Conservation (phyloP, 2,329 filamentous ascomycete genomes). For the Didymosphaeria variabile region DNA sequence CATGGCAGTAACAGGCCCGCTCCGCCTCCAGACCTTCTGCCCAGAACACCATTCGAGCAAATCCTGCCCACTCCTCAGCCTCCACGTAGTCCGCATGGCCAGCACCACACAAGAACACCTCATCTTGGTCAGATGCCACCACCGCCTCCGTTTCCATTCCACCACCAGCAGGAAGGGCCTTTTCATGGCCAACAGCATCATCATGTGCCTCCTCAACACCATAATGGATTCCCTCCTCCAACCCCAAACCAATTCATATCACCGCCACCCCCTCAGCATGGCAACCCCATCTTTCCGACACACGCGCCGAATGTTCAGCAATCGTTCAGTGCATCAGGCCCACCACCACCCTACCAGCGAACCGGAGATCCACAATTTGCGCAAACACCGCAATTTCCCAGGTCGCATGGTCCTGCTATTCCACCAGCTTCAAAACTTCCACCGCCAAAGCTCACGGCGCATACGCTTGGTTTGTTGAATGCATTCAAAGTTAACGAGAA, state of each 20-base stretch:
- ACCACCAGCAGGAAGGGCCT: conserved; percentile 48
- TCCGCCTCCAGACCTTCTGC: conserved; percentile 25
- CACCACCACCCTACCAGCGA: conserved; percentile 55
- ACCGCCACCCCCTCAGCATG: conserved; percentile 30
- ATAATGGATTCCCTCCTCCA: conserved; percentile 34
- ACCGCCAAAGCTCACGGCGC: conserved; percentile 65
- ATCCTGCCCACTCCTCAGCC: conserved; percentile 59
- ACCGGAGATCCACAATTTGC: conserved; percentile 54
- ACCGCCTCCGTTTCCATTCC: conserved; percentile 60
- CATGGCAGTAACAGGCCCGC: conserved; percentile 35
- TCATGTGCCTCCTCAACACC: conserved; percentile 27
- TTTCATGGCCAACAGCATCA: conserved; percentile 41
- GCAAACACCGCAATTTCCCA: conserved; percentile 47
- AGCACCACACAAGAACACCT: conserved; percentile 63
- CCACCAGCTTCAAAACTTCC: conserved; percentile 67
- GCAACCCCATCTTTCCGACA: conserved; percentile 23
- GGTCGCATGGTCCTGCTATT: conserved; percentile 55
- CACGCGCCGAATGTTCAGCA: conserved; percentile 36
- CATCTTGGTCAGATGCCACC: conserved; percentile 58
- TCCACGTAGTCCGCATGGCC: conserved; percentile 65
- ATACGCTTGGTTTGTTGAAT: conserved; percentile 66
- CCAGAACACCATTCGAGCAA: conserved; percentile 64
- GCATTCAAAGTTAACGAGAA: conserved; percentile 60
- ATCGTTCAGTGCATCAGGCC: conserved; percentile 34
- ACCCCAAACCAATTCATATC: conserved; percentile 33